Conservation (phyloP, 2,329 filamentous ascomycete genomes). For the Fusarium papillatum region DNA sequence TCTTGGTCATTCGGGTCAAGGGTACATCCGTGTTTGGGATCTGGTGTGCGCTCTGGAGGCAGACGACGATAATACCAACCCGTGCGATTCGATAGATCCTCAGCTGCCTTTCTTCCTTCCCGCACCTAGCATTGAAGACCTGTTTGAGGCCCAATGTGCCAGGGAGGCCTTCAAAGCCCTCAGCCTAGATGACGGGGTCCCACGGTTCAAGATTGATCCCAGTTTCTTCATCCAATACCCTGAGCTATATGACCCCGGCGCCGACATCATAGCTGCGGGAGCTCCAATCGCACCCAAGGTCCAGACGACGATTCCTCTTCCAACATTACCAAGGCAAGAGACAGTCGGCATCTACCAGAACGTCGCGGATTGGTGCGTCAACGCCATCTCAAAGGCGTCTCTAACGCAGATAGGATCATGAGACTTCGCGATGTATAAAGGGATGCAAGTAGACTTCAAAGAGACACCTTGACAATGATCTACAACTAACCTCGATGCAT, state of each 20-base stretch:
- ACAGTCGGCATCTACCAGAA: background rate
- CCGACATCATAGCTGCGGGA: background rate
- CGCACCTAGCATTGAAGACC: background rate
- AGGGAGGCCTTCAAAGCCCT: background rate
- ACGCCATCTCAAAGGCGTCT: background rate
- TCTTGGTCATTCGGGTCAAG: background rate
- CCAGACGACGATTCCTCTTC: background rate
- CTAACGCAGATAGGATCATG: no score
- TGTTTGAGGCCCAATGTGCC: background rate
- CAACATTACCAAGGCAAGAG: background rate
- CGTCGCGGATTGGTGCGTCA: background rate
- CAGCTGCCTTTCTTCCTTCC: background rate
- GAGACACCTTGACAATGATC: no score
- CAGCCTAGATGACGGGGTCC: background rate
- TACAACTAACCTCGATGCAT: no score
- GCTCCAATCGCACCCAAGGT: background rate
- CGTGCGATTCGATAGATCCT: no score
- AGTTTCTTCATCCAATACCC: background rate
- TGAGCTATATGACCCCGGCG: background rate
- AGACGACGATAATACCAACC: no score
- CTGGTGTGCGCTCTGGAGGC: background rate
- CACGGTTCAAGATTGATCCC: background rate
- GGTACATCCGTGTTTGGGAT: background rate
- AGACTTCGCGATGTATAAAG: no score
- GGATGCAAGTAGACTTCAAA: no score